Base-by-base conservation (phyloP, 2,329 filamentous ascomycete species). In the Aotearoamyces nothofagi region DNA sequence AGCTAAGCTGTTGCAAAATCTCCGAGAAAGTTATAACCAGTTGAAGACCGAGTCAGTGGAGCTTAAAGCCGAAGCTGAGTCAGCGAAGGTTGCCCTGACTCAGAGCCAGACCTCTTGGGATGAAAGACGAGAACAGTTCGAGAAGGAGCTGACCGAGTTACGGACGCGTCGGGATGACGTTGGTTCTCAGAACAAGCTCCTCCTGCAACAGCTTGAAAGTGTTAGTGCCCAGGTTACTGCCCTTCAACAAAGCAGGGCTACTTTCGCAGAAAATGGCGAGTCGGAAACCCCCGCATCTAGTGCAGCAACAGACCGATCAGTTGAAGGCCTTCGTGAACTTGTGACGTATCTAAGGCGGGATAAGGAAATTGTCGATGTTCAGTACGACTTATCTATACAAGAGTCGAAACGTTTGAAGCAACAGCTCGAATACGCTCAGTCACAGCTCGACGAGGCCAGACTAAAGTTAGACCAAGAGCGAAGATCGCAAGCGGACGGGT, bases 321-420 rank as follows among this genome's bases (percentile, higher is more conserved):
- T 75, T 7, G 80, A 83, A 39, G 81, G 80, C 30, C 68, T 93
- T 7, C 79, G 90, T 36, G 87, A 96, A 45, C 70, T 98, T 32
- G 92, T 92, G 55, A 78, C 71, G 36, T 98, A 90, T 51, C 61
- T 98, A 36, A 78, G 87, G 25, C 78, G 83, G 23, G 92, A 98
- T 56, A 98, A 96, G 60, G 90, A 96, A 50, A 96, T 98, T 39
- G 68, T 94, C 6, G 87, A 98, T 43, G 82, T 94, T n/a, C 87
- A 96, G 46, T 80, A 84, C 44, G 86, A 94, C 42, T 63, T 96
- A 24, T 86, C 87, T 44, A 66, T 75, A 1, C 82, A 92, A 43
- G 90, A 98, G 54, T 66, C 73, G 30, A 92, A 92, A 54, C 74
- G 90, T 30, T 56, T 94, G 23, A 81, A 87, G 45, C 83, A 94